These are phyloP conservation scores for Tulasnella sp. DNA, from an alignment of 768 basidiomycete genomes.

Conservation along the genomic window DNA sequence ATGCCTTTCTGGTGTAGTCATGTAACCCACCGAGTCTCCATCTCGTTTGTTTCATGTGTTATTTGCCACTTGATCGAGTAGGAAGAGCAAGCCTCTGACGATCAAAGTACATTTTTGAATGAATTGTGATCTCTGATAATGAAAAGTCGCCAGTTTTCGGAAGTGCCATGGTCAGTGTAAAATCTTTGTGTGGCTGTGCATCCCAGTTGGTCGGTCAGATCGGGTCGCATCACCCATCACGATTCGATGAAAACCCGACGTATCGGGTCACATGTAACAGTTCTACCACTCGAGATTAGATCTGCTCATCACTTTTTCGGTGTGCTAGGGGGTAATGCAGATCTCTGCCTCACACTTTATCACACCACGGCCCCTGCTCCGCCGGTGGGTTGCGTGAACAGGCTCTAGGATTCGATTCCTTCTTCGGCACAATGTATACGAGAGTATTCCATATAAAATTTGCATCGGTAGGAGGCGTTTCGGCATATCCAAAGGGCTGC, in stretches of 20 bases:
- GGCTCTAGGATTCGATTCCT: background rate
- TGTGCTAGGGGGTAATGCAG: background rate
- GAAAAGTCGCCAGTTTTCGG: background rate
- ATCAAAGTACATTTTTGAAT: background rate
- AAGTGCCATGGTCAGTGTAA: background rate
- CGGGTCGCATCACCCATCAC: background rate
- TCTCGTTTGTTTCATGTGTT: background rate
- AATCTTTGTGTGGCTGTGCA: conserved; percentile 6
- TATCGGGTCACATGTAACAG: background rate
- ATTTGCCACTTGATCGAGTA: background rate
- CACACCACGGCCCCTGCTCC: background rate
- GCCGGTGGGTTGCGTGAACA: background rate
- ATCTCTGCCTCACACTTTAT: background rate
- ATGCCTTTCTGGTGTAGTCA: background rate
- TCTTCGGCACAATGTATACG: background rate
- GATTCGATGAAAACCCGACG: background rate
- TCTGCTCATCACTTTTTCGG: background rate
- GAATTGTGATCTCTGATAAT: background rate
- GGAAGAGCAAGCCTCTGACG: background rate
- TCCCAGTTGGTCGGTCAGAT: background rate
- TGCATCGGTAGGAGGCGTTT: background rate
- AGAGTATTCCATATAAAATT: background rate
- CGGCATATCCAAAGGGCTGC: background rate
- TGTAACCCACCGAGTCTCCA: background rate
- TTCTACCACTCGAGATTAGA: background rate